Evolutionary conservation across 1,284 basidiomycete species (phyloP), one percentile per base, ranked within the genome.

Genomic region (Ustilago tritici): DNA sequence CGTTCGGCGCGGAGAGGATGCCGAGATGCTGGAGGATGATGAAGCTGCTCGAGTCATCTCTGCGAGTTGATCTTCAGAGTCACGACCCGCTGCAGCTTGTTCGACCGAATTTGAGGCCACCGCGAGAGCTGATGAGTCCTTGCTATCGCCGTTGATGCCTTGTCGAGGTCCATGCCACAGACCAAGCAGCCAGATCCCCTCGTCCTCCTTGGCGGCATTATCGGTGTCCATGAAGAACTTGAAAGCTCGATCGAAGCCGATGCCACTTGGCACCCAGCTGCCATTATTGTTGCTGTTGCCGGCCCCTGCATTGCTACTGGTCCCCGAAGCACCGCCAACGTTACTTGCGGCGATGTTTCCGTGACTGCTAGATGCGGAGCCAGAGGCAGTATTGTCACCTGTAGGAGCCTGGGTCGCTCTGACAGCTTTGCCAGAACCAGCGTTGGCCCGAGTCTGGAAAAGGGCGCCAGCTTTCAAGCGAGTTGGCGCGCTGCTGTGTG

Each of bases 101-200:
- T 34, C 38, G 35, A 40, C 28, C 41, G 40, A 57, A 31, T 28
- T 15, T 8, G 43, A 46, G 43, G n/a, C 43, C 31, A 55, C 28
- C 19, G 62, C 41, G 31, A 55, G 31, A 12, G 54, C 55, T 17
- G 47, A 36, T 40, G 61, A 11, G 31, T 58, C 34, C 15, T 54
- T 54, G 10, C 15, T 47, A 6, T 10, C 55, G 3, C 35, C 52
- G 17, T 67, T 50, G 23, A 11, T 46, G 4, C 54, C 49, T 34
- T 62, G 66, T 47, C 65, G 50, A 28, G 79, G 77, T 41, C 75
- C 80, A 57, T 83, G 82, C 72, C 70, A 76, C 12, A 83, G 81
- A 28, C 82, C 82, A 12, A 83, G 77, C 43, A 83, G 76, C 82
- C 82, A 83, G 43, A 81, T 81, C 3, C 69, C 81, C 23, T 80